phyloP scores from a whole-genome alignment of 1,139 yeast species.

The Suhomyces atakaporum region DNA sequence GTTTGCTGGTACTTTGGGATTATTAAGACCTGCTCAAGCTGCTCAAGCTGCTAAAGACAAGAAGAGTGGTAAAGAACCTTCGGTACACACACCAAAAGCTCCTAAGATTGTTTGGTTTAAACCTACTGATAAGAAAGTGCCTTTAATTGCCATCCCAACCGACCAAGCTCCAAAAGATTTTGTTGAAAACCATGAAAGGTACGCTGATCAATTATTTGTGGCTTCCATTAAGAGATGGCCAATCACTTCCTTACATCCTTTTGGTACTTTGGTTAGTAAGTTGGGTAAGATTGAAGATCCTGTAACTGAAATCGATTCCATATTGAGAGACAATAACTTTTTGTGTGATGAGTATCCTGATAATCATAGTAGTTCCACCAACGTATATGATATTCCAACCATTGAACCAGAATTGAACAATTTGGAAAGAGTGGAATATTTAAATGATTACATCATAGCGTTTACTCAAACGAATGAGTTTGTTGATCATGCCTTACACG shows the following conservation, averaged over 20 bases:
- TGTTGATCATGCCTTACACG: slow-evolving; percentile 80
- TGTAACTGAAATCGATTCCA: slow-evolving; percentile 81
- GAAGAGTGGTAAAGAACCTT: slow-evolving; percentile 53
- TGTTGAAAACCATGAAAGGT: slow-evolving; percentile 86
- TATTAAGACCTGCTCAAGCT: slow-evolving; percentile 94
- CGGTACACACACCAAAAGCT: slow-evolving; percentile 52
- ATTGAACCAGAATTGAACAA: slow-evolving; percentile 37
- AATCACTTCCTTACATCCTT: slow-evolving; percentile 95
- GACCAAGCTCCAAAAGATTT: slow-evolving; percentile 97
- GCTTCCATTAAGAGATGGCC: slow-evolving; percentile 99
- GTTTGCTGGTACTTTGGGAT: slow-evolving; percentile 89
- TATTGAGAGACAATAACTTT: slow-evolving; percentile 90
- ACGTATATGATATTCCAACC: slow-evolving; percentile 41
- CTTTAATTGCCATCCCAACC: slow-evolving; percentile 95
- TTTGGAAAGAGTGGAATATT: slow-evolving; percentile 56
- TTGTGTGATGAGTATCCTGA: slow-evolving; percentile 80
- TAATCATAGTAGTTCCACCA: slow-evolving; percentile 28
- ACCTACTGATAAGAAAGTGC: slow-evolving; percentile 97
- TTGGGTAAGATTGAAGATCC: slow-evolving; percentile 81
- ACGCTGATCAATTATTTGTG: slow-evolving; percentile 80
- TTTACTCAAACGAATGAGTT: slow-evolving; percentile 60
- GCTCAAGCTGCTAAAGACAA: slow-evolving; percentile 79
- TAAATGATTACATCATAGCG: slow-evolving; percentile 65
- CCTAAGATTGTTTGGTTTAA: slow-evolving; percentile 99
- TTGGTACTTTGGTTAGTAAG: slow-evolving; percentile 88